Evolutionary conservation across 2,329 filamentous ascomycete species (phyloP).

Genomic region (Corinectria fuckeliana): DNA sequence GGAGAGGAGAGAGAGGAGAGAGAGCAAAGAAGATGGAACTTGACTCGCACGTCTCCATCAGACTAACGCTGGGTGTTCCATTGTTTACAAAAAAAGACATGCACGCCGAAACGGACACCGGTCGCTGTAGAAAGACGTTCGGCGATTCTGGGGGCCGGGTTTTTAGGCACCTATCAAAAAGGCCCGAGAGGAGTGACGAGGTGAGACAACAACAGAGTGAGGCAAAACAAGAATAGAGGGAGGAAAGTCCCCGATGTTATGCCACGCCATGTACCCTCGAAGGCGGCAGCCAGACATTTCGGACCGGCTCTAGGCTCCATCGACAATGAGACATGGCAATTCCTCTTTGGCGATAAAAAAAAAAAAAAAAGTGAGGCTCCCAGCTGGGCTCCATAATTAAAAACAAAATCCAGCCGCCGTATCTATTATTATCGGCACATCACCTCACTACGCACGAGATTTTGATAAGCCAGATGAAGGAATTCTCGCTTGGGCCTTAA

Average conservation of each 20-base stretch:
- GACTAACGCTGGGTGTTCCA: too few species aligned
- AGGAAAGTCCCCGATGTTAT: background rate
- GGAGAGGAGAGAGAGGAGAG: background rate
- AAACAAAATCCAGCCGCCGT: background rate
- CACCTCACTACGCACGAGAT: background rate
- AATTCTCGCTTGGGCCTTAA: slow-evolving; percentile 6
- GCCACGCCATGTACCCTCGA: background rate
- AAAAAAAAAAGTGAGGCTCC: background rate
- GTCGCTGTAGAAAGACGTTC: background rate
- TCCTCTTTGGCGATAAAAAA: too few species aligned
- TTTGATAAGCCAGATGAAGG: slow-evolving; percentile 2
- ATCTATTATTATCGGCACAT: background rate
- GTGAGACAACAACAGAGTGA: background rate
- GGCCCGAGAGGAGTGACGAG: background rate
- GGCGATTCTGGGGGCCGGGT: background rate
- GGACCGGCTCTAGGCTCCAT: background rate
- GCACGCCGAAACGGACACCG: background rate
- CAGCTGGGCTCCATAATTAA: background rate
- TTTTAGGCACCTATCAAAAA: background rate
- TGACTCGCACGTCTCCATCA: background rate
- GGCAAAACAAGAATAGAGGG: background rate
- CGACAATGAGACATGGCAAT: too few species aligned
- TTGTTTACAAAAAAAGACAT: too few species aligned
- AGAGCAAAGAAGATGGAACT: slow-evolving; percentile 6
- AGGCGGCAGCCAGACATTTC: background rate